Conservation (phyloP, 768 basidiomycete genomes). For the Boletellus ananas region DNA sequence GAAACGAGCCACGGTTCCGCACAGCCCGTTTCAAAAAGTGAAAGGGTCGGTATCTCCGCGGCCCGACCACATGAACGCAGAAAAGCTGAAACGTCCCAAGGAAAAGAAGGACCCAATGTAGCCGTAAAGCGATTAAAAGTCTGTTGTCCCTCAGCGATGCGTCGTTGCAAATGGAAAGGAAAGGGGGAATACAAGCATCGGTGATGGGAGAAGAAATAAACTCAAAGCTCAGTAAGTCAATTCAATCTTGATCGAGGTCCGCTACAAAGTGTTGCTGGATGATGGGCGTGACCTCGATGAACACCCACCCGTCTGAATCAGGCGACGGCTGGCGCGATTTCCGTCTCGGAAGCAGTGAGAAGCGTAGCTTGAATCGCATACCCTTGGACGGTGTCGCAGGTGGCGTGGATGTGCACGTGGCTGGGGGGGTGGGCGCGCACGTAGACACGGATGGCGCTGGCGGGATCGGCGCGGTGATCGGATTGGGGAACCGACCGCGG, state of each 20-base stretch:
- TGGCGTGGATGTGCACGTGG: neutral
- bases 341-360: slow-evolving; percentile 17
- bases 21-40: slow-evolving; percentile 1
- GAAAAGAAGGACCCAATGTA: too few species aligned
- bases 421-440: neutral
- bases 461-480: neutral
- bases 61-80: too few species aligned
- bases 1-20: neutral
- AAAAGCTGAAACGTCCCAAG: slow-evolving; percentile 1
- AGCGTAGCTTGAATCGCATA: slow-evolving; percentile 12
- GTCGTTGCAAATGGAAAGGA: too few species aligned
- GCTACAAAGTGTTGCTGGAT: slow-evolving; percentile 19
- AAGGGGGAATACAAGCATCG: too few species aligned
- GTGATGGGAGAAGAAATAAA: too few species aligned
- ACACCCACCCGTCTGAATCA: slow-evolving; percentile 29
- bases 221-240: too few species aligned
- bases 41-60: neutral
- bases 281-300: slow-evolving; percentile 26
- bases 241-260: slow-evolving; percentile 13
- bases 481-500: slow-evolving; percentile 8
- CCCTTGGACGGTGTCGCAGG: slow-evolving; percentile 14
- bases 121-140: neutral
- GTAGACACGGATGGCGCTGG: neutral
- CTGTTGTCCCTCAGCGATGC: too few species aligned
- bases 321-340: slow-evolving; percentile 9